These are phyloP conservation scores for Hygrocybe coccinea DNA, from an alignment of 768 basidiomycete genomes.

Conservation along the genomic window DNA sequence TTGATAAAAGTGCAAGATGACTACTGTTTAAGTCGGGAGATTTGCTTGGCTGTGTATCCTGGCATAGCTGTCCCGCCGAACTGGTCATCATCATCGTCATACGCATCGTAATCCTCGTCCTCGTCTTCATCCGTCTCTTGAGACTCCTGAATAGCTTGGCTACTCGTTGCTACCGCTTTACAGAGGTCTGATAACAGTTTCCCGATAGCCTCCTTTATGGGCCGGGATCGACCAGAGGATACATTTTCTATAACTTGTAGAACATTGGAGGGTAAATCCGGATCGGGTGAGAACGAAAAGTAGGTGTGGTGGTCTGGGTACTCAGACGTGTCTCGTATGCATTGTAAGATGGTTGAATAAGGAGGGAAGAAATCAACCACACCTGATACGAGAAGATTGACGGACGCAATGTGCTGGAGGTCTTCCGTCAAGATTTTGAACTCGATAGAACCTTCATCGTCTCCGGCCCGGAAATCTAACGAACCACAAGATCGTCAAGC, in stretches of 20 bases:
- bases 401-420: slow-evolving; percentile 31
- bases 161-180: slow-evolving; percentile 16
- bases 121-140: slow-evolving; percentile 15
- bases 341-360: neutral
- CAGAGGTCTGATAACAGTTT: slow-evolving; percentile 37
- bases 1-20: slow-evolving; percentile 3
- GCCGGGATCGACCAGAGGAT: slow-evolving; percentile 35
- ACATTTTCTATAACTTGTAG: slow-evolving; percentile 43
- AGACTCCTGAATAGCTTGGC: slow-evolving; percentile 5
- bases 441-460: slow-evolving; percentile 64
- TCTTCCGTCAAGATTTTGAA: slow-evolving; percentile 37
- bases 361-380: slow-evolving; percentile 9
- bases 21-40: neutral
- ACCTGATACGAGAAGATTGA: slow-evolving; percentile 51
- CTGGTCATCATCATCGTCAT: slow-evolving; percentile 37
- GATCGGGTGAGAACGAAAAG: slow-evolving; percentile 51
- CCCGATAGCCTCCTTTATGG: slow-evolving; percentile 44
- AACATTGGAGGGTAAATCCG: slow-evolving; percentile 37
- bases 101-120: slow-evolving; percentile 28
- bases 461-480: slow-evolving; percentile 49
- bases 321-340: slow-evolving; percentile 55
- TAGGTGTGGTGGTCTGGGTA: slow-evolving; percentile 58
- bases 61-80: slow-evolving; percentile 15
- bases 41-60: neutral
- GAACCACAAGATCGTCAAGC: neutral